phyloP scores from a whole-genome alignment of 2,329 filamentous ascomycete species.

The Colletotrichum kahawae region DNA sequence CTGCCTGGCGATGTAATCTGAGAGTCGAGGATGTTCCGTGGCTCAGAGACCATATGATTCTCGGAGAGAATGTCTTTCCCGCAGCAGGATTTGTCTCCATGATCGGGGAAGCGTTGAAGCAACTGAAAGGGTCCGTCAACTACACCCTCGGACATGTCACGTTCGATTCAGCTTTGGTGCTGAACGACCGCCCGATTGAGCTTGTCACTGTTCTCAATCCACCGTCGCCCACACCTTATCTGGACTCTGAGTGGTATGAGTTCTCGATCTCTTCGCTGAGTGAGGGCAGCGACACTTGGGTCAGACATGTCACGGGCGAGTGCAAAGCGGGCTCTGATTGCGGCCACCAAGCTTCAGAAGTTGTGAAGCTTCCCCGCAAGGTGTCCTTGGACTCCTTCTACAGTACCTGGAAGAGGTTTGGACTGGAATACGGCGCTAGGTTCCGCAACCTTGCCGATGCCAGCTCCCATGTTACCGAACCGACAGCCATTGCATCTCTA shows the following conservation, averaged over 20 bases:
- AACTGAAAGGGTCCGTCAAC: conserved; percentile 9
- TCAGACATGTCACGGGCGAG: not conserved
- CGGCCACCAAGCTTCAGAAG: not conserved
- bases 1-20: conserved; percentile 9
- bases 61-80: not conserved
- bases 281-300: conserved; percentile 16
- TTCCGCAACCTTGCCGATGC: conserved; percentile 24
- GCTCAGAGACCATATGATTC: conserved; percentile 1
- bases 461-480: not conserved
- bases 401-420: conserved; percentile 28
- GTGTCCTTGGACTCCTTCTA: conserved; percentile 29
- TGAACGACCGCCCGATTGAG: conserved; percentile 32
- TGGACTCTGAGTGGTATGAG: conserved; percentile 33
- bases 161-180: conserved; percentile 33
- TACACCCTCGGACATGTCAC: conserved; percentile 33
- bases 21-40: conserved; percentile 7
- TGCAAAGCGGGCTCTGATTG: not conserved
- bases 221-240: conserved; percentile 25
- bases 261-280: conserved; percentile 34
- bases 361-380: conserved; percentile 20
- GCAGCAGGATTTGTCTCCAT: conserved; percentile 10
- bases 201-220: conserved; percentile 35
- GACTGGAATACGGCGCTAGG: conserved; percentile 33
- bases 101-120: conserved; percentile 7
- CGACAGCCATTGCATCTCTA: not conserved